Evolutionary conservation across 805 yeast species (phyloP), one percentile per base, ranked within the genome.

Genomic region (Cyberlindnera lachancei): DNA sequence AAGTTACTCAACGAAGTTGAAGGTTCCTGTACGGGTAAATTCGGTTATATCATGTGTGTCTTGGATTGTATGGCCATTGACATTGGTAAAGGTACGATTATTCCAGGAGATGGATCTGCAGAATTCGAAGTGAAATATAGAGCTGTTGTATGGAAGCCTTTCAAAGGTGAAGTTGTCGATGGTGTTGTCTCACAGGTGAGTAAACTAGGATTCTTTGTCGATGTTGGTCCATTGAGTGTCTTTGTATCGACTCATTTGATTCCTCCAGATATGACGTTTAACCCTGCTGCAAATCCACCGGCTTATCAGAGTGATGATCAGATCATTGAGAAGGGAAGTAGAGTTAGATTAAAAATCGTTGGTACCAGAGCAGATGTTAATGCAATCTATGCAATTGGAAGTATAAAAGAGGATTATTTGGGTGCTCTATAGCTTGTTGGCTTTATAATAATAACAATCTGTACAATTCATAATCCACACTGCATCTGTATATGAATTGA

Each of bases 11-110:
- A 85, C 44, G 98, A 92, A 55, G 98, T 92, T 26, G 98, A 92
- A 62, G 98, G 98, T 17, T 87, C 97, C 1, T 92, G 97, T 62
- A 88, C 97, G 1, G 98, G 98, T 49, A 95, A 92, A 59, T 92
- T 92, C 64, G 98, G 98, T 11, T 92, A 92, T 58, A 92, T 92
- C 45, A 79, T 92, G 36, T 90, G 96, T 61, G 98, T 92, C 27
- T 68, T 92, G 54, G 97, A 92, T 54, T 85, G 94, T 44, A 86
- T 85, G 81, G 74, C 79, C 44, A 86, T 92, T 36, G 96, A 92
- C 53, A 94, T 92, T 22, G 98, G 96, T 29, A 80, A 86, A 47
- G 98, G 98, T 14, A 68, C 83, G 46, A 84, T 92, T 42, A 71
- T 92, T 27, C 95, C 97, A 3, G 79, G 88, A 16, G 77, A 79